Base-by-base conservation (phyloP, 176 grass and related monocot species). In the Tuctoria greenei region DNA sequence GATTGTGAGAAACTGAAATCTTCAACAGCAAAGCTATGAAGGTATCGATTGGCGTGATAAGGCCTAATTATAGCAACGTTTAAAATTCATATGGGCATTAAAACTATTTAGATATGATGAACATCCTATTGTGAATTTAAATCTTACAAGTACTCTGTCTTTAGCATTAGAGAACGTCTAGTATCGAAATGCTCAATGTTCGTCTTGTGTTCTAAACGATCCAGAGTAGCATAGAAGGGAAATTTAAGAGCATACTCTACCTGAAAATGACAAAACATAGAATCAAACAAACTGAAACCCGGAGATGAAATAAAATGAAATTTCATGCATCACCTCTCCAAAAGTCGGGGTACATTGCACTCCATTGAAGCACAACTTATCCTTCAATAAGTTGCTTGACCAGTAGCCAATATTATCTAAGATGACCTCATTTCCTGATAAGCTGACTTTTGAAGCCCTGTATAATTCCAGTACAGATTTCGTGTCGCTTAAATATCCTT, bases 191-290 rank as follows among this genome's bases (percentile, higher is more conserved):
- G 45, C 75, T 97, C 91, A 25, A 97, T 97, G 65, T 76, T 87
- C 78, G 78, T 82, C 75, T 83, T 97, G 69, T 97, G 93, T 49
- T 87, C 86, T 34, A 97, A 69, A 37, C 88, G 81, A 39, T 97
- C 93, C 74, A 97, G 52, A 58, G 81, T 88, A 39, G 83, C 34
- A 50, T 85, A 97, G 65, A 89, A 91, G 6, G 90, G 93, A 83
- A 81, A 91, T 6, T 87, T 78, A 7, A 97, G 78, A 58, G 78
- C 56, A 80, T 93, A 68, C 4, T 93, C 83, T 66, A 89, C 76
- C 93, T 93, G 75, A 77, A 79, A 90, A 25, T 43, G 41, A 46
- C 23, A 25, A 68, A n/a, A 80, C 0, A 40, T 36, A 28, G 18
- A 51, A 18, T 35, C 78, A 46, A 79, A 60, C 28, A 25, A 4